Evolutionary conservation across 2,329 filamentous ascomycete genomes (phyloP).

Genomic region (Beauveria caledonica): DNA sequence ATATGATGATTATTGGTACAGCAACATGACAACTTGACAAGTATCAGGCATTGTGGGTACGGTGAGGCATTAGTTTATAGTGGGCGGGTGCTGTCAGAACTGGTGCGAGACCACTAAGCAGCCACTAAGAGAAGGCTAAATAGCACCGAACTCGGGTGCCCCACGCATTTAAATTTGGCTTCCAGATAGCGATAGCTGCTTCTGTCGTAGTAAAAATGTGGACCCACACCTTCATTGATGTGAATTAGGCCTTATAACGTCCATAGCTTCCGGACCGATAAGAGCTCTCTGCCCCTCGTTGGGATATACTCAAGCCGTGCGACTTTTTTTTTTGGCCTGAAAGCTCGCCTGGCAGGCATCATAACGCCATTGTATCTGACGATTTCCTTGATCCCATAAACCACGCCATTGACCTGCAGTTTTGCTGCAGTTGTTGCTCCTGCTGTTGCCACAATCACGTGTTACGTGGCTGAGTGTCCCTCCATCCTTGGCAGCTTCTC

Average conservation of each 20-base stretch:
- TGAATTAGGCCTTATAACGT: too few relatives aligned
- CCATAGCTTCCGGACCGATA: conserved; percentile 10
- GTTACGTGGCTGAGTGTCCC: neutral
- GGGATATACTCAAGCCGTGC: neutral
- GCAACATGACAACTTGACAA: too few relatives aligned
- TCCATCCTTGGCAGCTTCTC: neutral
- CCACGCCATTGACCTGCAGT: neutral
- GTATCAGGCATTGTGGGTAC: neutral
- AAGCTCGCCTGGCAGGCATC: neutral
- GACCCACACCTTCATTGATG: too few relatives aligned
- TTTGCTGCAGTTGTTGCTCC: neutral
- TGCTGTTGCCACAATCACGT: neutral
- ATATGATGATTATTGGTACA: too few relatives aligned
- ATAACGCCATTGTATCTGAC: neutral
- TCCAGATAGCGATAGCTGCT: conserved; percentile 6
- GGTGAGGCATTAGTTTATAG: conserved; percentile 8
- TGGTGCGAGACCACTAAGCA: neutral
- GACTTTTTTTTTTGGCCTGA: neutral
- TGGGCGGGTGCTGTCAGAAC: neutral
- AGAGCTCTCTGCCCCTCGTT: conserved; percentile 8
- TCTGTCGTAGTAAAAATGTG: too few relatives aligned
- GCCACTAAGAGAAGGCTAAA: neutral
- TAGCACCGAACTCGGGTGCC: neutral
- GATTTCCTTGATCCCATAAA: neutral
- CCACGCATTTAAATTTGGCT: neutral